A percentile compares a stretch with the other conserved stretches of the same genome.
Conservation (phyloP, 129 eudicot species). For the Sambucus nigra region DNA sequence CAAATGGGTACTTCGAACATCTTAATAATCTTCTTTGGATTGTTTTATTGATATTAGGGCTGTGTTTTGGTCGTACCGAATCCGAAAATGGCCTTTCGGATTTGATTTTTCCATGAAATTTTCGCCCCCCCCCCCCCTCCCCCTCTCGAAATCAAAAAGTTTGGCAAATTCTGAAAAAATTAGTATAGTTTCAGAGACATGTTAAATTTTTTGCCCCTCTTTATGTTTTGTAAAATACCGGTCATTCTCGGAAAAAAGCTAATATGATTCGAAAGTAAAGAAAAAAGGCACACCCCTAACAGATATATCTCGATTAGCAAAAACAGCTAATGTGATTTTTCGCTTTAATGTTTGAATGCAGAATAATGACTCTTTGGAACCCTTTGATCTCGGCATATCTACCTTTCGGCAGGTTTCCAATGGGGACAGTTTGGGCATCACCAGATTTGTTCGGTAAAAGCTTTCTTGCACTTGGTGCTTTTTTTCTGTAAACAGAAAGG, state of each 20-base stretch:
- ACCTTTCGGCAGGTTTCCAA: constrained; percentile 17
- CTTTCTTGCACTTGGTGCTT: not conserved
- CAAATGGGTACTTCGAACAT: constrained; percentile 36
- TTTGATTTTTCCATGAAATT: too few species aligned
- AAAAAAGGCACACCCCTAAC: too few species aligned
- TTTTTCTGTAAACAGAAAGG: constrained; percentile 7
- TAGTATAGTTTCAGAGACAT: too few species aligned
- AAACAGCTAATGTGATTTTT: constrained; percentile 4
- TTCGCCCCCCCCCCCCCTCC: too few species aligned
- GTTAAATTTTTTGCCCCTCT: too few species aligned
- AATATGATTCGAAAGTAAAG: too few species aligned
- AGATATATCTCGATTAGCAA: not conserved
- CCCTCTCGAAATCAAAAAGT: too few species aligned
- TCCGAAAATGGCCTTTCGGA: too few species aligned
- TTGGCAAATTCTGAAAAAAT: too few species aligned
- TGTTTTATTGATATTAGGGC: not conserved
- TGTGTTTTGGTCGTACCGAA: too few species aligned
- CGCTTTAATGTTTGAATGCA: constrained; percentile 12
- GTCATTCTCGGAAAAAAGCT: too few species aligned
- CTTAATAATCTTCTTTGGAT: not conserved
- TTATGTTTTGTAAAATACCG: too few species aligned
- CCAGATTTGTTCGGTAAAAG: constrained; percentile 14
- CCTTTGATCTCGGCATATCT: constrained; percentile 45
- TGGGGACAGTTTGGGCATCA: constrained; percentile 20
- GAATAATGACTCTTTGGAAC: constrained; percentile 55